phyloP scores from a whole-genome alignment of 805 yeast genomes.

The Sugiyamaella boreocaroliniensis region DNA sequence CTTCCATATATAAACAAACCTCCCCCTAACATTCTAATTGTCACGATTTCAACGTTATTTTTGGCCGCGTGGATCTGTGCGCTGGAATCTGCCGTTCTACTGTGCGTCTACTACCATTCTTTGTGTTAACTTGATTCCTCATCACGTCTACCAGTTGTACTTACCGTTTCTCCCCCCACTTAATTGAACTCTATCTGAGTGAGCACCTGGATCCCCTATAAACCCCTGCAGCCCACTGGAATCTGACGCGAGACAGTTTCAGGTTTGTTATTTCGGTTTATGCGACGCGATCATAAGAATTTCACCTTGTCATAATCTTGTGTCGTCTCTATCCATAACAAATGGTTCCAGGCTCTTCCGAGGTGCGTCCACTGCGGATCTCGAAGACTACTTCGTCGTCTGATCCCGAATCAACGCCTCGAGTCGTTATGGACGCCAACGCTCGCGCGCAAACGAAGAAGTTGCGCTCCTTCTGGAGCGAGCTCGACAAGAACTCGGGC shows the following conservation, averaged over 20 bases:
- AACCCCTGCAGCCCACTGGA: not conserved
- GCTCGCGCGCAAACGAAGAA: constrained; percentile 14
- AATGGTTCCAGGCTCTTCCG: not conserved
- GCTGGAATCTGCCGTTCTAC: no score
- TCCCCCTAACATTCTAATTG: not conserved
- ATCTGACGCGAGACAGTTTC: not conserved
- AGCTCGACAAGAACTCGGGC: constrained; percentile 15
- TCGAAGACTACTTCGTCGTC: not conserved
- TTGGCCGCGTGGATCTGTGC: no score
- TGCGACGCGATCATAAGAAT: not conserved
- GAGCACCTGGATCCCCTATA: no score
- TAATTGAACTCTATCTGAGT: no score
- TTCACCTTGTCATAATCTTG: no score
- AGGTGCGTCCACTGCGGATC: not conserved
- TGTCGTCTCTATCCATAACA: not conserved
- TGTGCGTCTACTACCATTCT: no score
- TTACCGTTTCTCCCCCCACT: no score
- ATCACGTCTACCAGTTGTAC: no score
- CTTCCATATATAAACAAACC: not conserved
- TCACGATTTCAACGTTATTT: no score
- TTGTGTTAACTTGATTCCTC: no score
- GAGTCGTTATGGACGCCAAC: constrained; percentile 5
- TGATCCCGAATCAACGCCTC: not conserved
- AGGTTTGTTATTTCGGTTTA: not conserved
- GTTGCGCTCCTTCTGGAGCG: constrained; percentile 22